Evolutionary conservation across 2,329 filamentous ascomycete genomes (phyloP), one percentile per base, ranked within the genome.

Genomic region (Harringtonia aguacate): DNA sequence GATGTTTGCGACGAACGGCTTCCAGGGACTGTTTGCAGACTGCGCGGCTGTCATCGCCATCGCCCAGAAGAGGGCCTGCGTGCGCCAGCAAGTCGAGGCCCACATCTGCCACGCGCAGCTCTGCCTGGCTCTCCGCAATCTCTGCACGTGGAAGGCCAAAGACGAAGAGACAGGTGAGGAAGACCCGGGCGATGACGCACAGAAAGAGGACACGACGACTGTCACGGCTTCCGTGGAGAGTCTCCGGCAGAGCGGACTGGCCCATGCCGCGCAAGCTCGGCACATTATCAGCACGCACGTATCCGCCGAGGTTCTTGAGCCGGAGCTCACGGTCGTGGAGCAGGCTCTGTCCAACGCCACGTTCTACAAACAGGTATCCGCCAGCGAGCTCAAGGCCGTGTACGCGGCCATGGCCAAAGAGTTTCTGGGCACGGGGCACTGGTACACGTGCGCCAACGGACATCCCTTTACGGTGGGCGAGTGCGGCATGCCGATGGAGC

Each of bases 381-480:
- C 60, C 10, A 64, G 68, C 4, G 75, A 82, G 59, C 67, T 73
- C 53, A 61, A 63, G 29, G 65, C 61, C 1, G 65, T 78, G 3
- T 64, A 71, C 41, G 42, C 49, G 1, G 74, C 75, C 3, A 78
- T 80, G 73, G 55, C 67, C 1, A 45, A 39, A 0, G 69, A 73
- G 48, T 69, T 77, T 31, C 48, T 42, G 0, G 69, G 71, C 0
- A 75, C 69, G 0, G 78, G 79, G 0, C 75, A 80, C 49, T 82
- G 77, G 78, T 82, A 81, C 55, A 65, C 60, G 1, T 81, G 75
- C 48, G 57, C 50, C 21, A 76, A 77, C 46, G 68, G 69, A 2
- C 74, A 81, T 53, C 70, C 73, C 3, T 81, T 84, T 50, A 75
- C 77, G 0, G 67, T 84, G 28, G 79, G 78, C 1, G 75, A 84